Evolutionary conservation across 2,329 filamentous ascomycete species (phyloP).

Genomic region (Akanthomyces uredinophilus): DNA sequence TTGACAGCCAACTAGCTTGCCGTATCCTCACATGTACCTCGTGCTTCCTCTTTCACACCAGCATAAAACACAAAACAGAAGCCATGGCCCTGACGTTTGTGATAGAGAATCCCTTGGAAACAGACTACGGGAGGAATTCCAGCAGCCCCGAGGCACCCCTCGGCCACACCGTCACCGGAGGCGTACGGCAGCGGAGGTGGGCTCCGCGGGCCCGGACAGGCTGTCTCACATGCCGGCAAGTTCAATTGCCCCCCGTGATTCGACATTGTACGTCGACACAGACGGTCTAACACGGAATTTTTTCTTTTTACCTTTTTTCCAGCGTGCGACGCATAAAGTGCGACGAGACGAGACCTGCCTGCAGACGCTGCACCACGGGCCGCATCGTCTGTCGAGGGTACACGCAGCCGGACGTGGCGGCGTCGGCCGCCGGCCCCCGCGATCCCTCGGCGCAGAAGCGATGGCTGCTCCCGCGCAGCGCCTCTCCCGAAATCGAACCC

Average conservation of each 20-base stretch:
- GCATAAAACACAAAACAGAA: not conserved
- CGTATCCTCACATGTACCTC: not conserved
- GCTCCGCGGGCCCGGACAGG: not conserved
- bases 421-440: not conserved
- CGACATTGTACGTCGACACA: no score
- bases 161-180: not conserved
- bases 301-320: no score
- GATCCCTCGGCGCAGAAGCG: not conserved
- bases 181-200: not conserved
- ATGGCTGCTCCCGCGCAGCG: not conserved
- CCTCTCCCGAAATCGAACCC: not conserved
- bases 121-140: not conserved
- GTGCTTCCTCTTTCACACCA: not conserved
- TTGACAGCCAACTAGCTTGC: not conserved
- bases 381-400: not conserved
- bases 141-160: not conserved
- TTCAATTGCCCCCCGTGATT: no score
- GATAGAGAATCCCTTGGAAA: not conserved
- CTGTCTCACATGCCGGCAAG: not conserved
- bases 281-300: no score
- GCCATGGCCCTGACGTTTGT: not conserved
- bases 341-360: not conserved
- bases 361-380: not conserved
- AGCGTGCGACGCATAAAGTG: not conserved
- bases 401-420: not conserved